These are phyloP conservation scores for Gigaspora rosea DNA, from an alignment of 192 early-diverging fungal species.

Conservation along the genomic window DNA sequence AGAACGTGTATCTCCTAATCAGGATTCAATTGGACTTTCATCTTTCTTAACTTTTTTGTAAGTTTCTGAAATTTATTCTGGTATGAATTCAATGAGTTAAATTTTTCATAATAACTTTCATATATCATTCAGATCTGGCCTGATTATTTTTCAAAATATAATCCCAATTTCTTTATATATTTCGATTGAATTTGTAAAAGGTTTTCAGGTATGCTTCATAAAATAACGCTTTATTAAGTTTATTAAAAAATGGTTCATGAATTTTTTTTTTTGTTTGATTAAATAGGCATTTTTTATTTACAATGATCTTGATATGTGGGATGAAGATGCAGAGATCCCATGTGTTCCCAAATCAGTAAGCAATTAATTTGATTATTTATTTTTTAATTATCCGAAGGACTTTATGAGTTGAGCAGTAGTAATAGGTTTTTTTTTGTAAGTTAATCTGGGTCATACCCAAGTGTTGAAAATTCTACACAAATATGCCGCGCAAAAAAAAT, in stretches of 20 bases:
- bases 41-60: constrained; percentile 47
- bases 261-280: constrained; percentile 13
- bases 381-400: too few species aligned
- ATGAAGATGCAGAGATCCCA: constrained; percentile 56
- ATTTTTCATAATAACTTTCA: neutral
- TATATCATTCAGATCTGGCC: constrained; percentile 55
- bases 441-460: too few species aligned
- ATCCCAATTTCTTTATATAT: constrained; percentile 97
- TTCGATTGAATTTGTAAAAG: constrained; percentile 91
- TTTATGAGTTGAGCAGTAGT: too few species aligned
- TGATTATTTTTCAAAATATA: constrained; percentile 96
- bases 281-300: constrained; percentile 87
- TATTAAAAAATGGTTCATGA: neutral
- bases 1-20: constrained; percentile 25
- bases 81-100: neutral
- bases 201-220: constrained; percentile 60
- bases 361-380: too few species aligned
- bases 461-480: too few species aligned
- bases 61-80: constrained; percentile 6
- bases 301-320: constrained; percentile 88
- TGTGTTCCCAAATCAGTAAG: constrained; percentile 69
- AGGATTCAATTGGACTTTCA: neutral
- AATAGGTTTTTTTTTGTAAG: too few species aligned
- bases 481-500: too few species aligned
- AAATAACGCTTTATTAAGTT: neutral